Percentiles rank a stretch among this genome's conserved stretches.
phyloP scores from a whole-genome alignment of 768 basidiomycete genomes.

The Rubroboletus satanas region DNA sequence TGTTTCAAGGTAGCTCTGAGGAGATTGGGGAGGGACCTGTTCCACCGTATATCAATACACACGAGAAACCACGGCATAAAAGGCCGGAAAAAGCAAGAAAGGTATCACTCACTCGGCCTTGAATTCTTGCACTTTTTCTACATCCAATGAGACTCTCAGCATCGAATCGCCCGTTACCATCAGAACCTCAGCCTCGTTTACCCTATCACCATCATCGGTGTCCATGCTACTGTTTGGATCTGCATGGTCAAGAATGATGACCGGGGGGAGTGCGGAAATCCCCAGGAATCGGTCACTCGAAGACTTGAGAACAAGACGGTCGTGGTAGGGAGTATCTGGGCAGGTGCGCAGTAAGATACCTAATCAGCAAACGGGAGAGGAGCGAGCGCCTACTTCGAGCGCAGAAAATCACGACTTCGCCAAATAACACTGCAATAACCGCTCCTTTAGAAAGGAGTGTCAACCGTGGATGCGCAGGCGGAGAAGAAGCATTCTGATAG shows the following conservation, averaged over 20 bases:
- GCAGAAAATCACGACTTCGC: slow-evolving; percentile 71
- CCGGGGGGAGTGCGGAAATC: slow-evolving; percentile 45
- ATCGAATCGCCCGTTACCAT: slow-evolving; percentile 61
- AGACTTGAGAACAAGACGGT: slow-evolving; percentile 70
- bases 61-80: background rate
- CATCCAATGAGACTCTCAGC: slow-evolving; percentile 61
- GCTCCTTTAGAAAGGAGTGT: slow-evolving; percentile 57
- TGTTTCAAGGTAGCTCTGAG: slow-evolving; percentile 81
- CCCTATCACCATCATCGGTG: slow-evolving; percentile 2
- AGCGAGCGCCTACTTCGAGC: slow-evolving; percentile 47
- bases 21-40: slow-evolving; percentile 58
- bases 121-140: slow-evolving; percentile 58
- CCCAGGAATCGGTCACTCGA: slow-evolving; percentile 67
- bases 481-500: slow-evolving; percentile 57
- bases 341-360: background rate
- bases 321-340: slow-evolving; percentile 64
- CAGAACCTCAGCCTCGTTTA: slow-evolving; percentile 20
- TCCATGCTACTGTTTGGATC: slow-evolving; percentile 12
- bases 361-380: background rate
- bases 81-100: background rate
- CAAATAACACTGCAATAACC: slow-evolving; percentile 63
- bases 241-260: slow-evolving; percentile 20
- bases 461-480: slow-evolving; percentile 69
- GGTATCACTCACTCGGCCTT: slow-evolving; percentile 52
- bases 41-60: slow-evolving; percentile 30